phyloP scores from a whole-genome alignment of 2,329 filamentous ascomycete species.

The Aspergillus costaricaensis region DNA sequence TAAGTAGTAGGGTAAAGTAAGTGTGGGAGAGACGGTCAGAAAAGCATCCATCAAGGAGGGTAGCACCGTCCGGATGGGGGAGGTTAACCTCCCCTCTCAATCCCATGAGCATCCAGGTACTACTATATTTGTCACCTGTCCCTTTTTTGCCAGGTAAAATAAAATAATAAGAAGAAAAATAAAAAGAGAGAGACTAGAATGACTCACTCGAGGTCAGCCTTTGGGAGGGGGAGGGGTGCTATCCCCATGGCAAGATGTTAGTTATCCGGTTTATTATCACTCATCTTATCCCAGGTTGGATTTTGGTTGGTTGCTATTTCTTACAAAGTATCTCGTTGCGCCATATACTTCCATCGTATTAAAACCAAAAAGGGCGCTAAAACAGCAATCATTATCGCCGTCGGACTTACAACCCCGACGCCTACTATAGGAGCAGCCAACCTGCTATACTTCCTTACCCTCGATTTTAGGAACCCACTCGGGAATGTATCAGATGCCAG shows the following conservation, averaged over 20 bases:
- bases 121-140: conserved; percentile 30
- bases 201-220: conserved; percentile 26
- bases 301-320: too few relatives aligned
- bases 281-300: background rate
- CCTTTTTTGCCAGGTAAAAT: conserved; percentile 9
- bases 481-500: conserved; percentile 26
- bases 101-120: conserved; percentile 31
- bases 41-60: conserved; percentile 22
- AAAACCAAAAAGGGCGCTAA: background rate
- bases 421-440: background rate
- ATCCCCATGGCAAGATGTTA: background rate
- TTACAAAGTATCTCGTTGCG: background rate
- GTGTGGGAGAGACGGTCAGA: conserved; percentile 15
- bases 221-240: background rate
- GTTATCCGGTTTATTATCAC: background rate
- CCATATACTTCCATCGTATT: background rate
- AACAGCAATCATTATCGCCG: background rate
- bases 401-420: background rate
- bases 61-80: conserved; percentile 26
- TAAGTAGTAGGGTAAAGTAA: too few relatives aligned
- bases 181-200: conserved; percentile 15
- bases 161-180: background rate
- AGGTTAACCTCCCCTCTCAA: conserved; percentile 22
- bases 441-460: background rate
- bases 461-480: conserved; percentile 8